Evolutionary conservation across 139 green algal genomes (phyloP), one percentile per base, ranked within the genome.

Genomic region (Tetradesmus obliquus): DNA sequence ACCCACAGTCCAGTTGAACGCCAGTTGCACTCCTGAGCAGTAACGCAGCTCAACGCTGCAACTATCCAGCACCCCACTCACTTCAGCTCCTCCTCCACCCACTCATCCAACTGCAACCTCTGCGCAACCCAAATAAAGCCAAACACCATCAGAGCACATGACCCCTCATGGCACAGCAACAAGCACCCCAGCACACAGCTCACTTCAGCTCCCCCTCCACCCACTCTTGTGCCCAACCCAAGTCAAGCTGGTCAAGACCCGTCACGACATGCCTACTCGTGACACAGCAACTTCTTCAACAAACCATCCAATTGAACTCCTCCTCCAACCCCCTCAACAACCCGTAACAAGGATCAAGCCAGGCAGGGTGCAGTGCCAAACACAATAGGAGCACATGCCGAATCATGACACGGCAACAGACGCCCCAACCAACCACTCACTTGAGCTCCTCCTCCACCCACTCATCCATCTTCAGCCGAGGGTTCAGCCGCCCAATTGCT

Each of bases 401-500:
- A 45, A 45, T 45, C 32, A 45, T 45, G 0, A 45, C 32, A 45
- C 32, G 0, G 32, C 32, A 45, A 45, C 32, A 0, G 32, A 45
- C 32, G 32, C 32, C 32, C 32, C 32, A 45, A 45, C 32, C 32
- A 4, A 15, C 0, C 54, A 55, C 92, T 80, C 82, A 95, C 93
- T 86, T 88, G 2, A 90, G 32, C 32, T 95, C 93, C 69, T 93
- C 88, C 7, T 92, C 22, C 22, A 93, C 7, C 60, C 89, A 90
- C 7, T 81, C 74, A 5, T 92, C 81, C 45, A 83, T 83, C 3
- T 91, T 84, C 81, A 97, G 91, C 4, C 54, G 55, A 0, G 95
- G 94, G 93, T 97, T 96, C 24, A 97, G 88, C 1, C 81, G 57
- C 2, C 58, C 60, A 89, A 89, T 13, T 79, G 79, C 1, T 74